These are phyloP conservation scores for Talaromyces trachyspermus DNA, from an alignment of 495 filamentous ascomycete genomes.

Conservation along the genomic window DNA sequence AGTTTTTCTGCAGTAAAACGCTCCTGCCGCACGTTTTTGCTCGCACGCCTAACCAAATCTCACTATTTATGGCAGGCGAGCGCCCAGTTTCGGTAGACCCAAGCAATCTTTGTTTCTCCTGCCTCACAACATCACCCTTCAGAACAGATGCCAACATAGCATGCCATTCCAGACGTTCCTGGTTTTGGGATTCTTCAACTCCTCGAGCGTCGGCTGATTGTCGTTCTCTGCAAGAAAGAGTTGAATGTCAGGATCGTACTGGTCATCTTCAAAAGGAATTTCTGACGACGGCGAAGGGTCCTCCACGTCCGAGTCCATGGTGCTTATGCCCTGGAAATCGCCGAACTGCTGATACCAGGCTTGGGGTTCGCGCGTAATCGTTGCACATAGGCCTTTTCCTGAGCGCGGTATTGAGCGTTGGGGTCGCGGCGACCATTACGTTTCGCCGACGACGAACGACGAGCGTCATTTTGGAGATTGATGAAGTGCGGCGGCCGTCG, in stretches of 20 bases:
- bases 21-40: conserved; percentile 76
- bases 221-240: conserved; percentile 84
- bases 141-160: conserved; percentile 93
- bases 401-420: conserved; percentile 73
- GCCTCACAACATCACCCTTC: conserved; percentile 92
- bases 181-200: conserved; percentile 82
- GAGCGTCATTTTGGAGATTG: conserved; percentile 40
- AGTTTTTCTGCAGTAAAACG: conserved; percentile 74
- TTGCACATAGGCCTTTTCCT: conserved; percentile 76
- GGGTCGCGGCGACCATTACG: conserved; percentile 53
- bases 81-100: conserved; percentile 71
- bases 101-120: conserved; percentile 92
- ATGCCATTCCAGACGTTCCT: conserved; percentile 95
- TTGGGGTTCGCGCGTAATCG: conserved; percentile 64
- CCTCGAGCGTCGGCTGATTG: conserved; percentile 78
- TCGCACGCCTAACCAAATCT: conserved; percentile 85
- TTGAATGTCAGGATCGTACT: conserved; percentile 87
- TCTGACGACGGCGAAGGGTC: conserved; percentile 84
- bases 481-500: conserved; percentile 62
- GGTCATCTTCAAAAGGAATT: conserved; percentile 69
- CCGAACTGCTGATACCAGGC: conserved; percentile 63
- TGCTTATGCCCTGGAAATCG: conserved; percentile 58
- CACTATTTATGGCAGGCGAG: conserved; percentile 64
- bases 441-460: conserved; percentile 47
- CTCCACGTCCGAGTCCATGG: conserved; percentile 78